Conservation (phyloP, 2,329 filamentous ascomycete genomes). For the Bipolaris bicolor region DNA sequence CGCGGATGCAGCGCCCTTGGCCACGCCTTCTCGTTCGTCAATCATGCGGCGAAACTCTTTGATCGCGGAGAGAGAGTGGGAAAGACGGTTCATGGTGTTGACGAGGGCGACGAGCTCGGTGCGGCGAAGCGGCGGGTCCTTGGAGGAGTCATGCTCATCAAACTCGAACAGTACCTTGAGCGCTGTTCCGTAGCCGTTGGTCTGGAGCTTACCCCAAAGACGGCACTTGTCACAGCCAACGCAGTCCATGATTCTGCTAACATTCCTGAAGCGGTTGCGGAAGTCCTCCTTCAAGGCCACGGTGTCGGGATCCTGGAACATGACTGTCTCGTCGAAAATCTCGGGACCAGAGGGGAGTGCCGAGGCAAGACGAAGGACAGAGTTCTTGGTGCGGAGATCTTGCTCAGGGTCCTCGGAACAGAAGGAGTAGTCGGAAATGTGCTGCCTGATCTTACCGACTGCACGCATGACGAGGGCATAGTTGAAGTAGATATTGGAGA, state of each 20-base stretch:
- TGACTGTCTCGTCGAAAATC: constrained; percentile 92
- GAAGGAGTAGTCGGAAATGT: constrained; percentile 85
- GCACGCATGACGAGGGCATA: constrained; percentile 94
- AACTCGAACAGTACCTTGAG: constrained; percentile 97
- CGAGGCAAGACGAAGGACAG: constrained; percentile 77
- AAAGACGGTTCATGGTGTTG: constrained; percentile 90
- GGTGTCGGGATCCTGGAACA: constrained; percentile 79
- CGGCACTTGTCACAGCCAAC: constrained; percentile 98
- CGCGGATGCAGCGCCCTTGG: constrained; percentile 29
- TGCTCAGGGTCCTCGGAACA: constrained; percentile 84
- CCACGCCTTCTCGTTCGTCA: constrained; percentile 41
- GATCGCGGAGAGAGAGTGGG: constrained; percentile 77
- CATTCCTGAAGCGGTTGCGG: constrained; percentile 94
- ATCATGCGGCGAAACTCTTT: constrained; percentile 70
- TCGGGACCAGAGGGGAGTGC: constrained; percentile 69
- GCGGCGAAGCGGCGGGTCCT: constrained; percentile 75
- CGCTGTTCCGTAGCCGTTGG: constrained; percentile 90
- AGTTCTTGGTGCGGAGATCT: constrained; percentile 78
- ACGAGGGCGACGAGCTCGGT: constrained; percentile 94
- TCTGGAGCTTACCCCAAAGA: constrained; percentile 97
- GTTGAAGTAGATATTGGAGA: constrained; percentile 99
- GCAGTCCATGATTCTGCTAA: constrained; percentile 97
- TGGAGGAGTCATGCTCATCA: constrained; percentile 68
- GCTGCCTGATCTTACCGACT: constrained; percentile 84
- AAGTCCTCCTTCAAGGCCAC: constrained; percentile 95